Evolutionary conservation across 176 grass and related monocot species (phyloP).

Genomic region (Aegilops speltoides): DNA sequence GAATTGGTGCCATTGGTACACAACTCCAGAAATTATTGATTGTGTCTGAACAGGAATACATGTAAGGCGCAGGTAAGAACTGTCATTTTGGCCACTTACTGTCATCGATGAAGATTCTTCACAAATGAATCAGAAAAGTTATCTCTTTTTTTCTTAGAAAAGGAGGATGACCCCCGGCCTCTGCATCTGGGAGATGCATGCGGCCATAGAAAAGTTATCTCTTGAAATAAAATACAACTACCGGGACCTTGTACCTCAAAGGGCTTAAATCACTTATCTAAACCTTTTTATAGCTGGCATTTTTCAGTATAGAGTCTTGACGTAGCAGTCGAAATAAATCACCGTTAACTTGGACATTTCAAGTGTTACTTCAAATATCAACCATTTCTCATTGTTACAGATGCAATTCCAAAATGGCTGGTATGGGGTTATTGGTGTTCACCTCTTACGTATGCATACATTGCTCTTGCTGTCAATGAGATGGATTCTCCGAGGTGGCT

Average conservation of each 20-base stretch:
- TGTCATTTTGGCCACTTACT: not conserved
- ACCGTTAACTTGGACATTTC: not conserved
- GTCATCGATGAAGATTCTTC: not conserved
- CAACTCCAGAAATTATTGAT: slow-evolving; percentile 5
- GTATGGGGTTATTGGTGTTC: slow-evolving; percentile 91
- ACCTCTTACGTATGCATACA: slow-evolving; percentile 84
- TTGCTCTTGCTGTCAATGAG: slow-evolving; percentile 76
- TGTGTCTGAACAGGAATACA: not conserved
- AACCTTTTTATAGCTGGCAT: not conserved
- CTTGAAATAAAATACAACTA: not conserved
- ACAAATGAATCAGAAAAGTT: not conserved
- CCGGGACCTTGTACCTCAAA: slow-evolving; percentile 1
- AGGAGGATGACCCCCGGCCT: too few species aligned
- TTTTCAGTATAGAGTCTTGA: not conserved
- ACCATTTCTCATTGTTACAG: slow-evolving; percentile 38
- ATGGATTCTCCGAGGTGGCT: slow-evolving; percentile 94
- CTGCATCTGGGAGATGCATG: too few species aligned
- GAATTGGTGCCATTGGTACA: not conserved
- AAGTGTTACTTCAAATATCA: not conserved
- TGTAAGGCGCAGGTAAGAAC: not conserved
- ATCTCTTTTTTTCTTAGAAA: not conserved
- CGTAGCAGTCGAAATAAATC: slow-evolving; percentile 6
- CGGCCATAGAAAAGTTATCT: not conserved
- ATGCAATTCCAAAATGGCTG: slow-evolving; percentile 86
- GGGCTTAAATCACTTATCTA: not conserved